Evolutionary conservation across 768 basidiomycete genomes (phyloP).

Genomic region (Tricholoma hemisulphureum): DNA sequence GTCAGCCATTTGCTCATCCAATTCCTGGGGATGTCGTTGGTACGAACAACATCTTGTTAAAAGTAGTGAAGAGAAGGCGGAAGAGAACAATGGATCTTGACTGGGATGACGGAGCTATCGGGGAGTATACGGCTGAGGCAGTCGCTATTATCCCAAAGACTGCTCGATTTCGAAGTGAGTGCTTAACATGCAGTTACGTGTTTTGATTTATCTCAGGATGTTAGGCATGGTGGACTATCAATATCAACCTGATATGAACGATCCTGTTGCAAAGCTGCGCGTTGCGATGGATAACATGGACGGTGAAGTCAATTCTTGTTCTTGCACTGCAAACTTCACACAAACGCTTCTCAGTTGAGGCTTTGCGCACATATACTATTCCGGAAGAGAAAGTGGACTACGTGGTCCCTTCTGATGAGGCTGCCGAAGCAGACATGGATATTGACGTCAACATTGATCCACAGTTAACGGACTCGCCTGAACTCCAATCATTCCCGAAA

Average conservation of each 20-base stretch:
- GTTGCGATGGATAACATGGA: conserved; percentile 78
- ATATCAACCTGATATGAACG: conserved; percentile 71
- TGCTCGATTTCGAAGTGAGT: conserved; percentile 85
- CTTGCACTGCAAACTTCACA: not conserved
- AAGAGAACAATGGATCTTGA: conserved; percentile 32
- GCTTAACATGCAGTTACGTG: no score
- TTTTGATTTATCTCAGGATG: not conserved
- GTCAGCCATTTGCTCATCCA: conserved; percentile 79
- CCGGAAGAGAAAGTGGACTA: conserved; percentile 70
- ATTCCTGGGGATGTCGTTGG: conserved; percentile 75
- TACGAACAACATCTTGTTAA: conserved; percentile 82
- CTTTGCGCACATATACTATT: conserved; percentile 68
- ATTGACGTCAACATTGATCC: conserved; percentile 54
- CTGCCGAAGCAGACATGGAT: conserved; percentile 18
- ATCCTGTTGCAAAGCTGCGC: conserved; percentile 69
- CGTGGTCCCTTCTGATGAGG: conserved; percentile 28
- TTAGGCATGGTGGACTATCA: conserved; percentile 94
- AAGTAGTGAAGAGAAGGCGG: conserved; percentile 72
- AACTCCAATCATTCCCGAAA: conserved; percentile 10
- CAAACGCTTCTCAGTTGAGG: conserved; percentile 53
- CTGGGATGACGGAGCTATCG: conserved; percentile 37
- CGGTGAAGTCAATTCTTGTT: conserved; percentile 46
- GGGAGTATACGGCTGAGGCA: conserved; percentile 74
- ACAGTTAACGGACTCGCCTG: conserved; percentile 29
- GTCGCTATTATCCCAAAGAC: conserved; percentile 80